Conservation (phyloP, 805 yeast genomes). For the Metschnikowia drakensbergensis region DNA sequence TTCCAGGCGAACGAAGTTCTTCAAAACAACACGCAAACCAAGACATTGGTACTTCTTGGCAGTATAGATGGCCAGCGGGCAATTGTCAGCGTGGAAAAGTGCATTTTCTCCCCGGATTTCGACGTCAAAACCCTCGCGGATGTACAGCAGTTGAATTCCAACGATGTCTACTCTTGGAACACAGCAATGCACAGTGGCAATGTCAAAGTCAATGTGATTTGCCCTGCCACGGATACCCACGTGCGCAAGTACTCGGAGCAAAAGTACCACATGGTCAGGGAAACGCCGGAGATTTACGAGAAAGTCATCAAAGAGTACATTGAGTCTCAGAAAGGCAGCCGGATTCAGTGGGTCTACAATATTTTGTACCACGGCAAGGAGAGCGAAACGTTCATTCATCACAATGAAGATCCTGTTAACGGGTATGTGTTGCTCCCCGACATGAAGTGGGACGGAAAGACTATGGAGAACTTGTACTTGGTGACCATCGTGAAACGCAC, state of each 20-base stretch:
- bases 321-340: slow-evolving; percentile 65
- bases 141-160: slow-evolving; percentile 48
- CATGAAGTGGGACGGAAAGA: slow-evolving; percentile 91
- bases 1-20: slow-evolving; percentile 35
- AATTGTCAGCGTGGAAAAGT: slow-evolving; percentile 67
- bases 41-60: slow-evolving; percentile 67
- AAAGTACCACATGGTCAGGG: slow-evolving; percentile 57
- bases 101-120: slow-evolving; percentile 44
- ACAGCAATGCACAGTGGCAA: slow-evolving; percentile 47
- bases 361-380: slow-evolving; percentile 81
- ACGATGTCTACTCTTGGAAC: slow-evolving; percentile 88
- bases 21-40: slow-evolving; percentile 60
- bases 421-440: slow-evolving; percentile 86
- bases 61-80: slow-evolving; percentile 57
- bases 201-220: slow-evolving; percentile 70
- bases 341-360: slow-evolving; percentile 87
- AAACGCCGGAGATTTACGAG: slow-evolving; percentile 75
- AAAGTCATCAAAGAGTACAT: slow-evolving; percentile 70
- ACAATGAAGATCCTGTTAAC: slow-evolving; percentile 48
- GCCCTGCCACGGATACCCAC: slow-evolving; percentile 87
- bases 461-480: slow-evolving; percentile 67
- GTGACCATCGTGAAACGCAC: slow-evolving; percentile 69
- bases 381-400: slow-evolving; percentile 70
- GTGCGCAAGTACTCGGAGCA: slow-evolving; percentile 70
- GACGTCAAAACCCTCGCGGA: slow-evolving; percentile 4